Conservation (phyloP, 495 filamentous ascomycete genomes). For the Antarctomyces pellizariae region DNA sequence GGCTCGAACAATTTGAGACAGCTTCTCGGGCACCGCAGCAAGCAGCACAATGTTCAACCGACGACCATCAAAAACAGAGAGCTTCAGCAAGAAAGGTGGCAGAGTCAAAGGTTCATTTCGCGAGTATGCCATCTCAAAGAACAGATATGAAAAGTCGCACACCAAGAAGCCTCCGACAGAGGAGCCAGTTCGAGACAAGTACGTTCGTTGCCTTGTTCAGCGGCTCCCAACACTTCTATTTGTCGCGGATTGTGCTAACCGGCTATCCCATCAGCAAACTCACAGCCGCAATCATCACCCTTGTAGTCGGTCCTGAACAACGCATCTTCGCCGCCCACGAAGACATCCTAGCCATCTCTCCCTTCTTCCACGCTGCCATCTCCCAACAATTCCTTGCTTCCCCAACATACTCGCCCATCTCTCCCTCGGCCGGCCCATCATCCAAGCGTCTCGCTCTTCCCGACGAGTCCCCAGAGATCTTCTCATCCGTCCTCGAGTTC, state of each 20-base stretch:
- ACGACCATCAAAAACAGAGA: conserved; percentile 11
- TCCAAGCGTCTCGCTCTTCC: conserved; percentile 57
- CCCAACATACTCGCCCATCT: no score
- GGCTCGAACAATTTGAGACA: no score
- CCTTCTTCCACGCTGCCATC: conserved; percentile 45
- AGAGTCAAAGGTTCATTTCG: conserved; percentile 9
- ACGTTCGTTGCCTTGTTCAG: conserved; percentile 2
- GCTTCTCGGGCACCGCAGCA: no score
- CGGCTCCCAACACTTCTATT: no score
- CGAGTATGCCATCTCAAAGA: conserved; percentile 13
- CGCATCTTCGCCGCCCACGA: conserved; percentile 82
- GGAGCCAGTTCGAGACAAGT: conserved; percentile 5
- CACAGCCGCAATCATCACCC: conserved; percentile 52
- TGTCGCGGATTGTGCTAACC: background rate
- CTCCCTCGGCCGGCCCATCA: no score
- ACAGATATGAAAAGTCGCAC: conserved; percentile 7
- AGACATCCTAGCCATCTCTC: conserved; percentile 52
- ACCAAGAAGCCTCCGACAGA: conserved; percentile 9
- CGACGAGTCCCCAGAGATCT: conserved; percentile 68
- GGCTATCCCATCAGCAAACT: conserved; percentile 20
- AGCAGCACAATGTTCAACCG: no score
- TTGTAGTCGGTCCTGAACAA: conserved; percentile 52
- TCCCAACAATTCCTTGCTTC: conserved; percentile 38
- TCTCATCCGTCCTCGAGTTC: conserved; percentile 77
- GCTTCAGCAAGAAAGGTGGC: conserved; percentile 7